A percentile compares a stretch with the other conserved stretches of the same genome.
phyloP scores from a whole-genome alignment of 192 early-diverging fungal genomes.

The Obelidium mucronatum region DNA sequence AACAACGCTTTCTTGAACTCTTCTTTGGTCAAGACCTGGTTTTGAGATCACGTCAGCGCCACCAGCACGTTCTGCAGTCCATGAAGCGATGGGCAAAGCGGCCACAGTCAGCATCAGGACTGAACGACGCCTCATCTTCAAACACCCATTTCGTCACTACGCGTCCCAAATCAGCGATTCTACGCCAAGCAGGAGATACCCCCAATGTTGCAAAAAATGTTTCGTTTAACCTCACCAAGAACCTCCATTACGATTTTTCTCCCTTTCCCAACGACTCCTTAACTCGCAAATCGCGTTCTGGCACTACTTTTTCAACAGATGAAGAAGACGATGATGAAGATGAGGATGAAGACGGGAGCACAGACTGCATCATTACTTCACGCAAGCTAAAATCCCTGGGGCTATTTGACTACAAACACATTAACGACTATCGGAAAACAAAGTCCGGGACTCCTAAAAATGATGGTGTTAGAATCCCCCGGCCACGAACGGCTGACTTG shows the following conservation, averaged over 20 bases:
- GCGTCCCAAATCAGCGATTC: neutral
- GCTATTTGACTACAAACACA: neutral
- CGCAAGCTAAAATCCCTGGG: neutral
- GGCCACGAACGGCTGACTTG: constrained; percentile 37
- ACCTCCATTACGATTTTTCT: constrained; percentile 34
- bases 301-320: neutral
- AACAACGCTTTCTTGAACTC: constrained; percentile 36
- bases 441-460: neutral
- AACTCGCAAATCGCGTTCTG: neutral
- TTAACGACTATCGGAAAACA: neutral
- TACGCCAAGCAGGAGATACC: neutral
- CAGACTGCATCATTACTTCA: neutral
- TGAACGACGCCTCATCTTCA: neutral
- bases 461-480: neutral
- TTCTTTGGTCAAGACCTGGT: constrained; percentile 36
- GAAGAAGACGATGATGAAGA: constrained; percentile 20
- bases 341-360: neutral
- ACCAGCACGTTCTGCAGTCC: constrained; percentile 13
- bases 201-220: constrained; percentile 18
- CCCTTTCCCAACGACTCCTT: neutral
- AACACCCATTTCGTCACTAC: too few species aligned
- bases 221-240: constrained; percentile 26
- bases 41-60: constrained; percentile 32
- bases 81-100: neutral
- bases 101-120: neutral